A percentile compares a stretch with the other conserved stretches of the same genome.
Conservation (phyloP, 129 eudicot species). For the Solidago caesia region DNA sequence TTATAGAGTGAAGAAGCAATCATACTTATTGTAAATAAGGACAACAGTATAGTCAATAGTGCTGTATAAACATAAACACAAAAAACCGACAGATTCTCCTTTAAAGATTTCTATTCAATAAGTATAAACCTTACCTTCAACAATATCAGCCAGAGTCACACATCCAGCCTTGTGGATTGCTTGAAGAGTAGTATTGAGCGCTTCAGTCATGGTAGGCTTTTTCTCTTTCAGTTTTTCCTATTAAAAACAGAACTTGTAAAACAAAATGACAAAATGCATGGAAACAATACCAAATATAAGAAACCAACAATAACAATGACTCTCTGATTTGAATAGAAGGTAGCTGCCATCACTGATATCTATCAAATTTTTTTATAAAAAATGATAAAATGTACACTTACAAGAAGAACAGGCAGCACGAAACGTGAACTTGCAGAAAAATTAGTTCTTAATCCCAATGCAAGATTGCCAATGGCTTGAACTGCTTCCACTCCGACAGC, state of each 20-base stretch:
- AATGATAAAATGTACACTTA: constrained; percentile 37
- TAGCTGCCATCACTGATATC: constrained; percentile 6
- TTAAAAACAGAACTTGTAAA: constrained; percentile 19
- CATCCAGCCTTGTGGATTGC: constrained; percentile 96
- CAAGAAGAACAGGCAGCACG: constrained; percentile 77
- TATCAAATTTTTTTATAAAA: neutral
- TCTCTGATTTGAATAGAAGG: neutral
- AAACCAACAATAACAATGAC: neutral
- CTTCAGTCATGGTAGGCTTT: constrained; percentile 83
- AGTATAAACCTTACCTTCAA: constrained; percentile 62
- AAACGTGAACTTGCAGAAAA: constrained; percentile 88
- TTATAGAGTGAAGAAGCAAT: neutral
- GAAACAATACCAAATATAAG: neutral
- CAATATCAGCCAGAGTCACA: constrained; percentile 71
- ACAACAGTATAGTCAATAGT: neutral
- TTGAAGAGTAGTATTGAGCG: constrained; percentile 86
- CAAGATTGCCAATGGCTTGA: constrained; percentile 97
- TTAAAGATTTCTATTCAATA: neutral
- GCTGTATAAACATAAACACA: neutral
- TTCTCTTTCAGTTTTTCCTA: constrained; percentile 99
- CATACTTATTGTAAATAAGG: neutral
- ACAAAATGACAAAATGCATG: neutral
- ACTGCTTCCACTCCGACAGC: constrained; percentile 98
- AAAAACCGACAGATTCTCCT: neutral
- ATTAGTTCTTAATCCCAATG: constrained; percentile 74